Percentiles rank a stretch among this genome's conserved stretches.
Conservation (phyloP, 2,329 filamentous ascomycete genomes). For the Ophiosphaerella herpotricha region DNA sequence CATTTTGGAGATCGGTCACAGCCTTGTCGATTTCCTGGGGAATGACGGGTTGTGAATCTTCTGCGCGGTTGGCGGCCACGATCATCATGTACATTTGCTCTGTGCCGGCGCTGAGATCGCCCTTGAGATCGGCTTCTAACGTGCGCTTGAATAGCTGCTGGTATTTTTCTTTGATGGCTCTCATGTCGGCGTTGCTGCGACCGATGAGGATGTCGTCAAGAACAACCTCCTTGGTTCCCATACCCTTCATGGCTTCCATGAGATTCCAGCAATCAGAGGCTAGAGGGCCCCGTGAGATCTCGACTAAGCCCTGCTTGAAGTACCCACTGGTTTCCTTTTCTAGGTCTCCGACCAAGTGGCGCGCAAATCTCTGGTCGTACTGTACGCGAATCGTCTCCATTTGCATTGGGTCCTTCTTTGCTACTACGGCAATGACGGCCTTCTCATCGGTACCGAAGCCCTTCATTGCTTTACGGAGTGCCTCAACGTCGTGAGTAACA, state of each 20-base stretch:
- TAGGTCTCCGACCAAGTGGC: conserved; percentile 75
- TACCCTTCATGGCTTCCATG: conserved; percentile 72
- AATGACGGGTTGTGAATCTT: conserved; percentile 76
- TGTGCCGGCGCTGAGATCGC: conserved; percentile 84
- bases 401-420: conserved; percentile 77
- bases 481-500: conserved; percentile 69
- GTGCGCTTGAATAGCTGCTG: conserved; percentile 66
- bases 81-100: conserved; percentile 84
- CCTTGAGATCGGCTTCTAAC: conserved; percentile 73
- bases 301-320: conserved; percentile 74
- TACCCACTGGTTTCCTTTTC: conserved; percentile 74
- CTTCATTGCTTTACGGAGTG: conserved; percentile 83
- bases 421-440: conserved; percentile 70
- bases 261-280: conserved; percentile 74
- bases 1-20: conserved; percentile 74
- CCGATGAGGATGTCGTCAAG: conserved; percentile 85
- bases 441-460: conserved; percentile 90
- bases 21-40: conserved; percentile 76
- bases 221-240: conserved; percentile 83
- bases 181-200: conserved; percentile 84
- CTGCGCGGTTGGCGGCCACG: conserved; percentile 71
- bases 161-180: conserved; percentile 83
- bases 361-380: conserved; percentile 66
- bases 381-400: conserved; percentile 64
- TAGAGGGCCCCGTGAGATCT: conserved; percentile 78